Evolutionary conservation across 1,284 basidiomycete genomes (phyloP).

Genomic region (Ustilago esculenta): DNA sequence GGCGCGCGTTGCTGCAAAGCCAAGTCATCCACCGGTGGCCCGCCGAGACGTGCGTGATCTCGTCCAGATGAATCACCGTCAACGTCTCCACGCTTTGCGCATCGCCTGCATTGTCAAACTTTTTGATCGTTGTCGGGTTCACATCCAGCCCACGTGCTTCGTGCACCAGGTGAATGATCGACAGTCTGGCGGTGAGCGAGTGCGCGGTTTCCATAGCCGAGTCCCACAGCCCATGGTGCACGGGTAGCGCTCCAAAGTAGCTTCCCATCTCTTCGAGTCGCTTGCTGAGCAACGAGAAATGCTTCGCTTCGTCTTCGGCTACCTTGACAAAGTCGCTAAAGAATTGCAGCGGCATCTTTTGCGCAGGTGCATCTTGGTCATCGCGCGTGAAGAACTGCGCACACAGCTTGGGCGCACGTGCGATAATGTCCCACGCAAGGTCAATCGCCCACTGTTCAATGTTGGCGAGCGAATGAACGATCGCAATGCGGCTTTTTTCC

Average conservation of each 20-base stretch:
- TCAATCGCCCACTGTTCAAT: slow-evolving; percentile 85
- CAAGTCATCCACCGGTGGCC: slow-evolving; percentile 87
- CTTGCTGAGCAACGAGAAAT: slow-evolving; percentile 69
- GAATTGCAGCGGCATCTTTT: slow-evolving; percentile 60
- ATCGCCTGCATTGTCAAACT: slow-evolving; percentile 78
- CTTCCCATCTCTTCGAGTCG: slow-evolving; percentile 74
- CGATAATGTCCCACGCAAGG: slow-evolving; percentile 74
- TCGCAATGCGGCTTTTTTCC: slow-evolving; percentile 76
- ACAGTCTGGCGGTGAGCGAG: slow-evolving; percentile 79
- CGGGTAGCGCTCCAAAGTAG: slow-evolving; percentile 74
- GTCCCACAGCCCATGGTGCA: slow-evolving; percentile 76
- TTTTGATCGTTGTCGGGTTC: slow-evolving; percentile 79
- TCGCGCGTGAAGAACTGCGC: slow-evolving; percentile 33
- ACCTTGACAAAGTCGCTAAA: slow-evolving; percentile 68
- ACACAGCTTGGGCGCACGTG: slow-evolving; percentile 69
- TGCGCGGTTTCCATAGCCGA: slow-evolving; percentile 78
- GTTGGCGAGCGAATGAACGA: slow-evolving; percentile 85
- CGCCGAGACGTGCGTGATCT: slow-evolving; percentile 80
- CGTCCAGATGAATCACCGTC: slow-evolving; percentile 72
- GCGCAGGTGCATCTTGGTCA: slow-evolving; percentile 18
- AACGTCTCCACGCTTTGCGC: slow-evolving; percentile 73
- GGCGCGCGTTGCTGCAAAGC: slow-evolving; percentile 73
- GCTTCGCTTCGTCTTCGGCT: slow-evolving; percentile 83
- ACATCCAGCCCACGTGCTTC: slow-evolving; percentile 88
- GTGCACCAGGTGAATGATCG: slow-evolving; percentile 88